Evolutionary conservation across 345 rosid species (phyloP).

Genomic region (Carallia pectinifolia): DNA sequence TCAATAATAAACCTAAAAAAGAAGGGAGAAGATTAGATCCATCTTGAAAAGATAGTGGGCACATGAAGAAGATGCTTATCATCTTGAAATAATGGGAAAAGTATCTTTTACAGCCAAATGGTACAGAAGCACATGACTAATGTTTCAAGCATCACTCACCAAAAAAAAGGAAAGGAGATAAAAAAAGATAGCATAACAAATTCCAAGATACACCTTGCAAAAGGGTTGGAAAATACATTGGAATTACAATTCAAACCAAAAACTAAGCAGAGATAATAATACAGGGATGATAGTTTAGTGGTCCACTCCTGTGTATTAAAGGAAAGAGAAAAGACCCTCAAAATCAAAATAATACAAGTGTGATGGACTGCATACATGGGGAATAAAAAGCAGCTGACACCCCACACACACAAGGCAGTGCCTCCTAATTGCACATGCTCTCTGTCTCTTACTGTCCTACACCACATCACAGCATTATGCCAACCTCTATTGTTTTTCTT

Average conservation of each 20-base stretch:
- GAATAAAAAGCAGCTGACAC: slow-evolving; percentile 37
- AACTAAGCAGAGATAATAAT: not conserved
- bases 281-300: not conserved
- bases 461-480: not conserved
- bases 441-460: slow-evolving; percentile 37
- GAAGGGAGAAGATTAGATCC: not conserved
- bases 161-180: too few relatives aligned
- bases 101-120: not conserved
- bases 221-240: slow-evolving; percentile 12
- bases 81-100: not conserved
- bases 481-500: not conserved
- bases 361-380: slow-evolving; percentile 41
- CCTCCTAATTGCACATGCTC: slow-evolving; percentile 44
- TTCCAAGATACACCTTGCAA: slow-evolving; percentile 13
- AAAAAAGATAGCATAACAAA: slow-evolving; percentile 23
- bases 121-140: slow-evolving; percentile 16
- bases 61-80: slow-evolving; percentile 30
- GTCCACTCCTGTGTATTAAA: not conserved
- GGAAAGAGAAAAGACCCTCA: not conserved
- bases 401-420: slow-evolving; percentile 39
- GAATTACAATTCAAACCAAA: slow-evolving; percentile 11
- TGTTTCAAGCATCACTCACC: slow-evolving; percentile 5
- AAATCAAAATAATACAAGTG: slow-evolving; percentile 32
- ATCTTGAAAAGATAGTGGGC: slow-evolving; percentile 19
- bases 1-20: too few relatives aligned